phyloP scores from a whole-genome alignment of 495 filamentous ascomycete species.

The Tetracladium setigerum region DNA sequence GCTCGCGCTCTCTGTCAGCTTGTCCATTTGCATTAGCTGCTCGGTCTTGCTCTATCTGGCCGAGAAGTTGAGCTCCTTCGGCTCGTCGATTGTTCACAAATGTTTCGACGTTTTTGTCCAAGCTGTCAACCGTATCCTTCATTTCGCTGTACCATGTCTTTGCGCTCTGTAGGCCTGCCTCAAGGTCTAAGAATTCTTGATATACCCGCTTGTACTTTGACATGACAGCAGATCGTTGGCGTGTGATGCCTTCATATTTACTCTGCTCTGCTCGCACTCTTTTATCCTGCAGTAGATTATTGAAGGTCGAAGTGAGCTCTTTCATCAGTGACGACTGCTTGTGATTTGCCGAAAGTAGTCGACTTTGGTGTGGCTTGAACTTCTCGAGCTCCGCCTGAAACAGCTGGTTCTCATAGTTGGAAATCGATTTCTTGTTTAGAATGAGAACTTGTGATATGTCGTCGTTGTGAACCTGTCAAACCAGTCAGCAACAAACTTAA shows the following conservation, averaged over 20 bases:
- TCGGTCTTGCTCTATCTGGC: conserved; percentile 77
- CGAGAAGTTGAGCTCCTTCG: conserved; percentile 83
- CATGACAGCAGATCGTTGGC: conserved; percentile 74
- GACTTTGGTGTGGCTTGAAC: conserved; percentile 86
- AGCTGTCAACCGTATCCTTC: conserved; percentile 86
- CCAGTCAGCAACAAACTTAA: conserved; percentile 22
- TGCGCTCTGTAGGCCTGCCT: conserved; percentile 74
- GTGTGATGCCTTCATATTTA: conserved; percentile 83
- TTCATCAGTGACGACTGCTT: conserved; percentile 93
- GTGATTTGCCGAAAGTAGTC: conserved; percentile 84
- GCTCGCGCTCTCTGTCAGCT: conserved; percentile 78
- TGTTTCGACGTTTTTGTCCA: conserved; percentile 94
- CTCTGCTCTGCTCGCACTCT: conserved; percentile 87
- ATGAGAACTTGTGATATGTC: conserved; percentile 97
- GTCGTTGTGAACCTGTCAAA: conserved; percentile 74
- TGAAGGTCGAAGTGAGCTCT: conserved; percentile 84
- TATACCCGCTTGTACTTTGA: conserved; percentile 85
- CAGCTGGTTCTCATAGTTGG: conserved; percentile 79
- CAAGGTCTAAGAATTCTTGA: conserved; percentile 87
- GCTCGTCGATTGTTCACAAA: conserved; percentile 92
- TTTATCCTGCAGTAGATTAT: conserved; percentile 86
- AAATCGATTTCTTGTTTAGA: conserved; percentile 90
- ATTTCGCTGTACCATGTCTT: conserved; percentile 93
- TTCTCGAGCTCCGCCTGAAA: conserved; percentile 95
- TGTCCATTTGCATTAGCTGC: conserved; percentile 60